phyloP scores from a whole-genome alignment of 352 stramenopile species.

The Pythium biforme region DNA sequence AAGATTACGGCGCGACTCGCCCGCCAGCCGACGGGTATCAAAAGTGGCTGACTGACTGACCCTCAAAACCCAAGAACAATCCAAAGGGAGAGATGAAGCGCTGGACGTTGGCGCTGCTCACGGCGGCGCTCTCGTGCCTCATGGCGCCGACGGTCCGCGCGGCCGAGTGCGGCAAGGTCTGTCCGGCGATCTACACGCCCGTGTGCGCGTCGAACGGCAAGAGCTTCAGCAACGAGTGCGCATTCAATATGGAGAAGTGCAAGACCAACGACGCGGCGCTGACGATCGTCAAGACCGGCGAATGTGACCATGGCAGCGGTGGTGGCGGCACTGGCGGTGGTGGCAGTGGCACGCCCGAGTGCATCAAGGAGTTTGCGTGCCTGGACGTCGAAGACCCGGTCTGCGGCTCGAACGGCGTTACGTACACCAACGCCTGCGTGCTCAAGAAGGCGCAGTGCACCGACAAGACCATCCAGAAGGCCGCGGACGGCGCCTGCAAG shows the following conservation, averaged over 20 bases:
- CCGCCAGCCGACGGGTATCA: background rate
- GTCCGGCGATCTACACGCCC: slow-evolving; percentile 3
- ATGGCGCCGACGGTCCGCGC: background rate
- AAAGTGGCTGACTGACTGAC: background rate
- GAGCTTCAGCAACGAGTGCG: slow-evolving; percentile 23
- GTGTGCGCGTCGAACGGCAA: slow-evolving; percentile 22
- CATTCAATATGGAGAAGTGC: slow-evolving; percentile 15
- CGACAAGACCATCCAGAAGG: slow-evolving; percentile 6
- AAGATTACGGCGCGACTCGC: slow-evolving; percentile 1
- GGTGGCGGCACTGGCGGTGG: slow-evolving; percentile 30
- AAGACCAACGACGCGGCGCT: slow-evolving; percentile 12
- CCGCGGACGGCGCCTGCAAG: slow-evolving; percentile 3
- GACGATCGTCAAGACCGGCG: slow-evolving; percentile 12
- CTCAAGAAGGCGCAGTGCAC: slow-evolving; percentile 40
- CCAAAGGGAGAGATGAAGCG: background rate
- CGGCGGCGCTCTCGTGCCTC: background rate
- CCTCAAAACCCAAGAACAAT: background rate
- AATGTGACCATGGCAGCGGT: slow-evolving; percentile 26
- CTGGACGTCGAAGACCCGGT: slow-evolving; percentile 29
- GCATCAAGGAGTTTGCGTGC: slow-evolving; percentile 16
- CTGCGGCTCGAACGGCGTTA: slow-evolving; percentile 50
- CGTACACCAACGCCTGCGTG: slow-evolving; percentile 50
- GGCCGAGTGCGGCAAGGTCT: slow-evolving; percentile 13
- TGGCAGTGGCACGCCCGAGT: slow-evolving; percentile 8
- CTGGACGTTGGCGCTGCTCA: background rate